phyloP scores from a whole-genome alignment of 371 early-diverging fungal genomes.

The Rhizopus sp. region DNA sequence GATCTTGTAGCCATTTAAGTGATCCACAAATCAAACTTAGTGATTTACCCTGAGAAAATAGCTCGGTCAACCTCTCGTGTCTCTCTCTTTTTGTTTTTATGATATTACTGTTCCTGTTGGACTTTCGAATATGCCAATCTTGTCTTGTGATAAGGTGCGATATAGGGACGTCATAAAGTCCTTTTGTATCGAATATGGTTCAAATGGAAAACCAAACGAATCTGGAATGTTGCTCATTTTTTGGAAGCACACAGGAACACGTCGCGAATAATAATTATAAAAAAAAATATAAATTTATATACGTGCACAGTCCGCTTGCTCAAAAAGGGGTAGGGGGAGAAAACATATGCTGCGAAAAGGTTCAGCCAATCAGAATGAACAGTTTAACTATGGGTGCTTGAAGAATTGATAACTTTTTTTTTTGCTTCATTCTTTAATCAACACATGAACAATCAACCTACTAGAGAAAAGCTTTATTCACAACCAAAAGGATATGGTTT shows the following conservation, averaged over 20 bases:
- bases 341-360: too few relatives aligned
- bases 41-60: conserved; percentile 73
- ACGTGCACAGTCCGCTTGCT: too few relatives aligned
- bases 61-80: background rate
- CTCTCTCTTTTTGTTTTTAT: too few relatives aligned
- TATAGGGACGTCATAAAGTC: conserved; percentile 81
- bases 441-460: conserved; percentile 25
- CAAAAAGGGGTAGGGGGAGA: too few relatives aligned
- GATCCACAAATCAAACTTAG: conserved; percentile 86
- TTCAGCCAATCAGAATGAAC: background rate
- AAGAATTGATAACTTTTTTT: background rate
- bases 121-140: conserved; percentile 85
- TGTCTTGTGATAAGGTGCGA: conserved; percentile 61
- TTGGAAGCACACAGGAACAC: background rate
- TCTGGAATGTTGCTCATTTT: conserved; percentile 5
- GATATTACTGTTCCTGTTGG: conserved; percentile 86
- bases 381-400: background rate
- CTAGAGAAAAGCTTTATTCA: conserved; percentile 51
- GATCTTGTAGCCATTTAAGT: conserved; percentile 79
- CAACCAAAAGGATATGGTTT: conserved; percentile 51
- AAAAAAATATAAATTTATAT: background rate
- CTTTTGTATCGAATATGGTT: conserved; percentile 78
- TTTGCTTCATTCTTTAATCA: background rate
- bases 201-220: conserved; percentile 65
- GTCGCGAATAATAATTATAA: background rate